Evolutionary conservation across 805 yeast genomes (phyloP).

Genomic region (Ogataea kodamae): DNA sequence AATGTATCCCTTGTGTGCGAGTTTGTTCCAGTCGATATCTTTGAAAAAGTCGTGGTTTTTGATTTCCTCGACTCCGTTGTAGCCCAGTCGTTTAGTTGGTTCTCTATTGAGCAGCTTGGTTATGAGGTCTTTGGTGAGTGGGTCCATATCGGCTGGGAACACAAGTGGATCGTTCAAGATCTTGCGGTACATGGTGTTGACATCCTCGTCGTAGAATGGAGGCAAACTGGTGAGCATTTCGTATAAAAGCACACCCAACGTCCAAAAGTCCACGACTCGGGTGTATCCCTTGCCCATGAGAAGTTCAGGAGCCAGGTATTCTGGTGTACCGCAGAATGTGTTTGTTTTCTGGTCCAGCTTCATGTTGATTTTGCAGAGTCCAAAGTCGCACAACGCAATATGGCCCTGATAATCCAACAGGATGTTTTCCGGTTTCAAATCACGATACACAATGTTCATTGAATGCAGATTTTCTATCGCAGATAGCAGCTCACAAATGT

Average conservation of each 20-base stretch:
- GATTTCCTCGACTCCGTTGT: constrained; percentile 79
- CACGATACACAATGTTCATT: constrained; percentile 90
- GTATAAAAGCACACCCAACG: constrained; percentile 86
- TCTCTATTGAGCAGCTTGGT: constrained; percentile 77
- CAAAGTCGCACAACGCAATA: constrained; percentile 96
- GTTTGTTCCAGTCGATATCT: constrained; percentile 85
- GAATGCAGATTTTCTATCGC: constrained; percentile 92
- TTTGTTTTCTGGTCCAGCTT: constrained; percentile 76
- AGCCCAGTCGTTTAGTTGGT: constrained; percentile 74
- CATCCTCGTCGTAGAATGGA: constrained; percentile 94
- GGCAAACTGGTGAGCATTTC: constrained; percentile 98
- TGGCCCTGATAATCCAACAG: constrained; percentile 94
- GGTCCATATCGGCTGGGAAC: constrained; percentile 85
- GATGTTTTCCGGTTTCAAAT: constrained; percentile 94
- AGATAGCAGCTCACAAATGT: constrained; percentile 88
- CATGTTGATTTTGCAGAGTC: constrained; percentile 95
- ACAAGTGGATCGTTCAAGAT: constrained; percentile 83
- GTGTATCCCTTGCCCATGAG: constrained; percentile 91
- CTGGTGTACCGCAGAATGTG: constrained; percentile 98
- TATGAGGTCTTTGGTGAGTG: constrained; percentile 79
- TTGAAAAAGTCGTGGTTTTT: constrained; percentile 81
- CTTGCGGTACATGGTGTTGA: constrained; percentile 89
- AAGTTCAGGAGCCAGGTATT: constrained; percentile 93
- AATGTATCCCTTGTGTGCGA: constrained; percentile 79
- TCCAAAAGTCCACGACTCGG: constrained; percentile 98